Conservation (phyloP, 441 rosid genomes). For the Brassica balearica region DNA sequence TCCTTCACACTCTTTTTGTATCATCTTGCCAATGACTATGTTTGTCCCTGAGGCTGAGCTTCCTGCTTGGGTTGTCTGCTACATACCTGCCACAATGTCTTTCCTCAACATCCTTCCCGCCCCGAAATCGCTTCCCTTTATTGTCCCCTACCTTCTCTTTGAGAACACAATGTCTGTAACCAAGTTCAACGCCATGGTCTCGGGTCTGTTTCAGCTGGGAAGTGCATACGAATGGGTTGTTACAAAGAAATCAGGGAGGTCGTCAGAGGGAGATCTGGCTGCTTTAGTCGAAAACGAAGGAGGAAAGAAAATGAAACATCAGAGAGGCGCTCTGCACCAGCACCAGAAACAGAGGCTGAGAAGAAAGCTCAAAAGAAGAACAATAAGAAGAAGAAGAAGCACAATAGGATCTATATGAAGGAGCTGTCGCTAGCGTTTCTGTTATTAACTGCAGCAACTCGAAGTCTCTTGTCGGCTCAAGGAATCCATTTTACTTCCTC, state of each 20-base stretch:
- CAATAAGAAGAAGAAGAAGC: slow-evolving; percentile 64
- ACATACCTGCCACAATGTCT: slow-evolving; percentile 96
- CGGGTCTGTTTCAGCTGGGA: slow-evolving; percentile 95
- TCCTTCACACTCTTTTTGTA: slow-evolving; percentile 96
- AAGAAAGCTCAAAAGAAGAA: slow-evolving; percentile 51
- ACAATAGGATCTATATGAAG: slow-evolving; percentile 81
- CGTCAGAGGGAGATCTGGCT: slow-evolving; percentile 88
- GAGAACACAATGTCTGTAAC: slow-evolving; percentile 99
- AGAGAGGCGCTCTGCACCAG: slow-evolving; percentile 65
- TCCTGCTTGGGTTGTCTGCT: slow-evolving; percentile 96
- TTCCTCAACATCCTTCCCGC: slow-evolving; percentile 95
- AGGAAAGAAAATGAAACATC: slow-evolving; percentile 48
- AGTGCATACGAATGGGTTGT: slow-evolving; percentile 98
- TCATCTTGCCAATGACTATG: slow-evolving; percentile 96
- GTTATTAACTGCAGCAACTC: slow-evolving; percentile 77
- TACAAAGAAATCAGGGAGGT: slow-evolving; percentile 91
- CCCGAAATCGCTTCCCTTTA: slow-evolving; percentile 88
- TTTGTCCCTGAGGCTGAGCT: slow-evolving; percentile 92
- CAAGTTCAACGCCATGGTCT: slow-evolving; percentile 95
- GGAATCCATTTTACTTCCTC: slow-evolving; percentile 96
- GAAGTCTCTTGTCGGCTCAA: slow-evolving; percentile 90
- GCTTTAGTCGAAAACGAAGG: slow-evolving; percentile 59
- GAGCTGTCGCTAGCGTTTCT: slow-evolving; percentile 87
- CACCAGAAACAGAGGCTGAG: slow-evolving; percentile 65
- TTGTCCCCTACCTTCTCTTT: slow-evolving; percentile 94